Conservation (phyloP, 1,139 yeast species). For the Saccharomycopsis hybrid region DNA sequence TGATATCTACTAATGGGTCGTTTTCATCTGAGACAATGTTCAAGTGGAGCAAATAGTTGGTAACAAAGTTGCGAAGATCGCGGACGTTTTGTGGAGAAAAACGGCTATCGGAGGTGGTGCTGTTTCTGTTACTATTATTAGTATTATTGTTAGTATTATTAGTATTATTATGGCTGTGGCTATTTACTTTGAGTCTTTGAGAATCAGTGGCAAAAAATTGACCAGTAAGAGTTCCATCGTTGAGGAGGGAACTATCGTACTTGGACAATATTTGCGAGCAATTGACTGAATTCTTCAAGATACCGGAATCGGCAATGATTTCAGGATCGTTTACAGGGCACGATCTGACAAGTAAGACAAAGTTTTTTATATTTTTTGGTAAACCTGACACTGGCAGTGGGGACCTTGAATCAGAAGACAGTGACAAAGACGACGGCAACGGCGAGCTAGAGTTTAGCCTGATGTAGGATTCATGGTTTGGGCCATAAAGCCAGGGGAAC, state of each 20-base stretch:
- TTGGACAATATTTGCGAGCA: slow-evolving; percentile 25
- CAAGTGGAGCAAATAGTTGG: slow-evolving; percentile 22
- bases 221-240: too few species aligned
- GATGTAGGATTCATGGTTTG: too few species aligned
- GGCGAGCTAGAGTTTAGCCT: too few species aligned
- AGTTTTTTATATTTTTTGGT: slow-evolving; percentile 33
- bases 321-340: slow-evolving; percentile 25
- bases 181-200: too few species aligned
- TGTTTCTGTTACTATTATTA: too few species aligned
- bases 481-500: slow-evolving; percentile 94
- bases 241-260: too few species aligned
- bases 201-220: too few species aligned
- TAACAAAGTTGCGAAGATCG: slow-evolving; percentile 21
- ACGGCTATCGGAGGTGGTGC: neutral
- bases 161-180: too few species aligned
- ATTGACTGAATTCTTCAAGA: slow-evolving; percentile 57
- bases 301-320: slow-evolving; percentile 38
- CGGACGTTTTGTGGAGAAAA: slow-evolving; percentile 36
- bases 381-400: too few species aligned
- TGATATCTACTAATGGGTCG: slow-evolving; percentile 22
- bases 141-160: too few species aligned
- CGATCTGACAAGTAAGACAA: slow-evolving; percentile 47
- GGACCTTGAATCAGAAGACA: too few species aligned
- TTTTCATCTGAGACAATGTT: slow-evolving; percentile 23
- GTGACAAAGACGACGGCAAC: too few species aligned